A percentile compares a stretch with the other conserved stretches of the same genome.
These are phyloP conservation scores for Neckera pumila DNA, from an alignment of 225 moss, liverwort and hornwort species.

Conservation along the genomic window DNA sequence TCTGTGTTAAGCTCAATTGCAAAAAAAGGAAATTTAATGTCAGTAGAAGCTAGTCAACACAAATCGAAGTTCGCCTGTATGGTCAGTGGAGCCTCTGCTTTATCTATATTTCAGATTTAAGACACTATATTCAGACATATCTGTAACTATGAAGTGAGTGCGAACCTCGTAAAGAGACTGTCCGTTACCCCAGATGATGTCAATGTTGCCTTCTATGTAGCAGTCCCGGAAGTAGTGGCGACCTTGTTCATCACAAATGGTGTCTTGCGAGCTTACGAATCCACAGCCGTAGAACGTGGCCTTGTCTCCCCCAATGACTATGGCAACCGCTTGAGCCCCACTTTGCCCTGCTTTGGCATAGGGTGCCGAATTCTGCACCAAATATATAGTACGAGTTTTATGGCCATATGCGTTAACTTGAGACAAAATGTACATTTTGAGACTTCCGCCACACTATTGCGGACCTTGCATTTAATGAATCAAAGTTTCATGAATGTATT, in stretches of 20 bases:
- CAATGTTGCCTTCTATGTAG: slow-evolving; percentile 46
- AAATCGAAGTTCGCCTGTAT: neutral
- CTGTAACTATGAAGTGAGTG: neutral
- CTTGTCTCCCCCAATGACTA: slow-evolving; percentile 25
- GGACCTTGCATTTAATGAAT: no score
- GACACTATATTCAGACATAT: neutral
- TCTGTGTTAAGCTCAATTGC: no score
- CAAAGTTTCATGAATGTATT: no score
- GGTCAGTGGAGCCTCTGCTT: neutral
- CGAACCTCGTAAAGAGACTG: slow-evolving; percentile 44
- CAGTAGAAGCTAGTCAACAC: neutral
- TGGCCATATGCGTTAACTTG: no score
- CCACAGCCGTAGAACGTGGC: slow-evolving; percentile 50
- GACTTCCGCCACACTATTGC: no score
- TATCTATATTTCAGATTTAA: neutral
- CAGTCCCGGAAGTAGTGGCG: slow-evolving; percentile 56
- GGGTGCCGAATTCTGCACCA: slow-evolving; percentile 43
- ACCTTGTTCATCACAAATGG: slow-evolving; percentile 32
- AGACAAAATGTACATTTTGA: no score
- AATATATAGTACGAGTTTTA: neutral
- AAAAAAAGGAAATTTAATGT: neutral
- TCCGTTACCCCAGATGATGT: slow-evolving; percentile 57
- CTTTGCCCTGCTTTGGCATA: slow-evolving; percentile 25
- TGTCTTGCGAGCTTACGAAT: slow-evolving; percentile 51
- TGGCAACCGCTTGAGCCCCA: slow-evolving; percentile 48